Conservation (phyloP, 306 rosid species). For the Parietaria judaica region DNA sequence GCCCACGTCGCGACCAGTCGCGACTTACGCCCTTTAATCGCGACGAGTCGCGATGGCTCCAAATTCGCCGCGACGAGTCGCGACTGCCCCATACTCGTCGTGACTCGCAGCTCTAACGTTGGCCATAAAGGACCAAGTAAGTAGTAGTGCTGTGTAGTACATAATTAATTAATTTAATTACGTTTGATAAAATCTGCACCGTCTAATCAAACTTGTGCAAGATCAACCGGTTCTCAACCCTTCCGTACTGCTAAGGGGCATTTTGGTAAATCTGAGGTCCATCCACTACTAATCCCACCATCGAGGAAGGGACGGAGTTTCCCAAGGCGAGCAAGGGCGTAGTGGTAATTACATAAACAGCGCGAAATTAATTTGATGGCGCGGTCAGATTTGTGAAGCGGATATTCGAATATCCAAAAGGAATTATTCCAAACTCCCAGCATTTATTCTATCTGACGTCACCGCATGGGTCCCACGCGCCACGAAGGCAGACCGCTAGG, state of each 20-base stretch:
- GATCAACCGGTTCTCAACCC: too few species aligned
- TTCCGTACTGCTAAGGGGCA: slow-evolving; percentile 19
- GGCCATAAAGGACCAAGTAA: neutral
- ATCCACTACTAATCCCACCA: neutral
- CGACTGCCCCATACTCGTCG: too few species aligned
- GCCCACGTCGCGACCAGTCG: too few species aligned
- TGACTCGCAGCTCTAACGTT: neutral
- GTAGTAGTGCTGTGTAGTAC: neutral
- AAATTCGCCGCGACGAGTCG: too few species aligned
- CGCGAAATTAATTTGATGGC: neutral
- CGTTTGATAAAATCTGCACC: neutral
- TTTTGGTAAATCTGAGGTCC: slow-evolving; percentile 16
- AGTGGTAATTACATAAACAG: neutral
- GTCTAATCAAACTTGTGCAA: neutral
- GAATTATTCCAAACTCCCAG: slow-evolving; percentile 37
- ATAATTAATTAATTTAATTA: neutral
- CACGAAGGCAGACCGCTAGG: neutral
- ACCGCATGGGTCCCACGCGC: slow-evolving; percentile 1
- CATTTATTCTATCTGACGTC: slow-evolving; percentile 22
- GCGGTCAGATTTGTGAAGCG: slow-evolving; percentile 10
- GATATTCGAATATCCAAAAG: slow-evolving; percentile 57
- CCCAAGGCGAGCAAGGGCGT: neutral
- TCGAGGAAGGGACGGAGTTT: slow-evolving; percentile 8
- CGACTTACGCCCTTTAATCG: too few species aligned
- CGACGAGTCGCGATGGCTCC: too few species aligned